A percentile compares a stretch with the other conserved stretches of the same genome.
Conservation (phyloP, 2,329 filamentous ascomycete genomes). For the Pseudogymnoascus verrucosus region DNA sequence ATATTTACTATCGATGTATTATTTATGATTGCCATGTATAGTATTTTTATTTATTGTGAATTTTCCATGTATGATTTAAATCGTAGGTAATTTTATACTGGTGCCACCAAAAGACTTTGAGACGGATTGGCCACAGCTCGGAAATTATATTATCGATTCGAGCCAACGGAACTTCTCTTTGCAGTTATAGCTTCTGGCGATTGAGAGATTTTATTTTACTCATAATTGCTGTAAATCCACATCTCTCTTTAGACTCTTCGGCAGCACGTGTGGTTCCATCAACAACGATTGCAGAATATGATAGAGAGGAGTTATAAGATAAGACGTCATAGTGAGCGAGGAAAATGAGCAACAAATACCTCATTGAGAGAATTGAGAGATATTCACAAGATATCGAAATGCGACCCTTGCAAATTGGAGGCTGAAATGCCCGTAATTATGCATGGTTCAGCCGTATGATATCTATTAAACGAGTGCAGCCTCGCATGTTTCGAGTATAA, state of each 20-base stretch:
- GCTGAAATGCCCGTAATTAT: not conserved
- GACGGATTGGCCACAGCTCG: not conserved
- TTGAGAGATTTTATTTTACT: not conserved
- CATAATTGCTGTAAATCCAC: not conserved
- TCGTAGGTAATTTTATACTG: not conserved
- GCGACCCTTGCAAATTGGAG: not conserved
- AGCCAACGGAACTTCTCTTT: not conserved
- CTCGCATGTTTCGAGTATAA: not conserved
- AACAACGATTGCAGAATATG: not conserved
- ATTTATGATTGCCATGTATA: not conserved
- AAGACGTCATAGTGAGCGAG: not conserved
- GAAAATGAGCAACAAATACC: not conserved
- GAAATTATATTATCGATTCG: not conserved
- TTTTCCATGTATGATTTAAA: not conserved
- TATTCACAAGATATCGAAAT: not conserved
- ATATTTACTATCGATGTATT: not conserved
- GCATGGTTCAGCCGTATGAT: not conserved
- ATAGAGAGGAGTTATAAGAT: not conserved
- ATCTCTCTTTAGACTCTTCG: too few relatives aligned
- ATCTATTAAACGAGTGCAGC: not conserved
- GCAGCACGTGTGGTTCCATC: not conserved
- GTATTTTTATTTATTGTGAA: not conserved
- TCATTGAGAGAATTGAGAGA: not conserved
- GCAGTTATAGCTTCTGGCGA: not conserved
- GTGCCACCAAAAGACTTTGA: not conserved